Evolutionary conservation across 768 basidiomycete species (phyloP).

Genomic region (Podaxis sp.): DNA sequence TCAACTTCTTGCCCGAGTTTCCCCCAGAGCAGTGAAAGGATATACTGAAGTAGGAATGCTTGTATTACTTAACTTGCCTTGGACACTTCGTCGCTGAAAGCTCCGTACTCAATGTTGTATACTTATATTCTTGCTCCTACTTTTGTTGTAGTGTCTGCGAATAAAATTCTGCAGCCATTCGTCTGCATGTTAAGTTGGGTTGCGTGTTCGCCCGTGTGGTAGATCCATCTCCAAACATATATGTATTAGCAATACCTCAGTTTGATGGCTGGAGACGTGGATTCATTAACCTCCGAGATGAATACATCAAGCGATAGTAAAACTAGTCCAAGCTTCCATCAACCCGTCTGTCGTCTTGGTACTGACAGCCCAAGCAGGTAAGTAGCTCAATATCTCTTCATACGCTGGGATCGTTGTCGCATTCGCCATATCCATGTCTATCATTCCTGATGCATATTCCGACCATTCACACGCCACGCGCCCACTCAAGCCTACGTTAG

Average conservation of each 20-base stretch:
- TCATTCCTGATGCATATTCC: constrained; percentile 57
- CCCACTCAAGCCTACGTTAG: constrained; percentile 30
- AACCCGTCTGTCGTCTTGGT: constrained; percentile 57
- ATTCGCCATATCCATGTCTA: constrained; percentile 26
- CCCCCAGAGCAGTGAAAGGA: not conserved
- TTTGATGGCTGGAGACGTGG: too few species aligned
- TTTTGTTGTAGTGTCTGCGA: too few species aligned
- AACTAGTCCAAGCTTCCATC: constrained; percentile 48
- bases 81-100: too few species aligned
- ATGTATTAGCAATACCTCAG: too few species aligned
- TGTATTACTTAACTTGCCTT: too few species aligned
- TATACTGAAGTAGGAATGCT: not conserved
- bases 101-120: too few species aligned
- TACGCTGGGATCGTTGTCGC: constrained; percentile 59
- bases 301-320: constrained; percentile 11
- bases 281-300: too few species aligned
- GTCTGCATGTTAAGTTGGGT: too few species aligned
- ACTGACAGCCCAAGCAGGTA: constrained; percentile 67
- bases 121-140: too few species aligned
- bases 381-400: constrained; percentile 62
- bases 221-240: too few species aligned
- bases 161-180: too few species aligned
- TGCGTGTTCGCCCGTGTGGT: too few species aligned
- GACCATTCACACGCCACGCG: constrained; percentile 63
- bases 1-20: constrained; percentile 1